Percentiles rank a stretch among this genome's conserved stretches.
Conservation (phyloP, 2,329 filamentous ascomycete species). For the Lecanicillium sp. region DNA sequence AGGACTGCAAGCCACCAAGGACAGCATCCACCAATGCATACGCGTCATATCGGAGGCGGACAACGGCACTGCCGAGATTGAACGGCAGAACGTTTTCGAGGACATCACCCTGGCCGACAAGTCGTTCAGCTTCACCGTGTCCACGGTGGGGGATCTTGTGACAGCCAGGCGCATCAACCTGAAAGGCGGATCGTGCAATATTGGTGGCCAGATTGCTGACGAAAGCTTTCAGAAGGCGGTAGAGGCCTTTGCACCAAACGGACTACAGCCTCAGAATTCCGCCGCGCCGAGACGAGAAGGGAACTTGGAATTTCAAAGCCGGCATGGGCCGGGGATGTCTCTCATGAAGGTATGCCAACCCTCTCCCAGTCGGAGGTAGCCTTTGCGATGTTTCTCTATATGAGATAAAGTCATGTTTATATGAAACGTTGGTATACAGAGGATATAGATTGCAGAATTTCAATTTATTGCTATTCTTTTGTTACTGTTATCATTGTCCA, state of each 20-base stretch:
- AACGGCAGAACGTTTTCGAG: conserved; percentile 22
- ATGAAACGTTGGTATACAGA: too few species aligned
- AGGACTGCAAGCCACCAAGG: conserved; percentile 19
- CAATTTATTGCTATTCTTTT: too few species aligned
- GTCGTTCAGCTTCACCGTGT: conserved; percentile 21
- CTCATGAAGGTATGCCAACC: too few species aligned
- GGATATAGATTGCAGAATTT: too few species aligned
- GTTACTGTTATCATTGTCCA: too few species aligned
- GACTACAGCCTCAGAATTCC: too few species aligned
- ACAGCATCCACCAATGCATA: conserved; percentile 20
- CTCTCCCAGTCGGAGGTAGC: too few species aligned
- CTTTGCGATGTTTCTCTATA: too few species aligned
- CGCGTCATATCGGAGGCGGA: conserved; percentile 14
- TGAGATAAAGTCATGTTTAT: too few species aligned
- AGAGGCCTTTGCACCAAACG: not conserved
- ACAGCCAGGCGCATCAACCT: conserved; percentile 19
- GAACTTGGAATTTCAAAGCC: not conserved
- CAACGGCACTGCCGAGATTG: conserved; percentile 5
- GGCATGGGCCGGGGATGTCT: not conserved
- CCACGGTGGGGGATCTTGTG: conserved; percentile 22
- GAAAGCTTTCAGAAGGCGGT: conserved; percentile 5
- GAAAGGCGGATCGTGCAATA: not conserved
- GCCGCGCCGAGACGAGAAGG: not conserved
- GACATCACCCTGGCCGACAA: conserved; percentile 20
- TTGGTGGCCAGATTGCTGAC: not conserved